A percentile compares a stretch with the other conserved stretches of the same genome.
phyloP scores from a whole-genome alignment of 2,329 filamentous ascomycete genomes.

The Cladosporium sp. region DNA sequence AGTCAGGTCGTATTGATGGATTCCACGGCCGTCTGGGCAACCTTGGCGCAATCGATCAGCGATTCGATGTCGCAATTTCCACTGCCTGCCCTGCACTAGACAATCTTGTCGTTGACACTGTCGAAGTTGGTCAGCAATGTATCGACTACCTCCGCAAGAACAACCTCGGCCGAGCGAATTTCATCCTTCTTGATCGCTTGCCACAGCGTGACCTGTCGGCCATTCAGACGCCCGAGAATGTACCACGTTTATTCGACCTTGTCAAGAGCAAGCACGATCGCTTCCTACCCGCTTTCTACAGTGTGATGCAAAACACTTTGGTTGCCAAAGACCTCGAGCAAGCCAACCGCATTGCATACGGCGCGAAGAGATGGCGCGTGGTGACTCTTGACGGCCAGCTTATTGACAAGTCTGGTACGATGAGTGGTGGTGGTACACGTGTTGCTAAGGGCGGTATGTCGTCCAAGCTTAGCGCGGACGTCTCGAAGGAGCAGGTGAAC shows the following conservation, averaged over 20 bases:
- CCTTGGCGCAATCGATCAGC: constrained; percentile 86
- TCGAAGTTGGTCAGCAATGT: constrained; percentile 95
- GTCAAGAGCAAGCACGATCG: constrained; percentile 84
- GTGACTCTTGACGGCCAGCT: constrained; percentile 93
- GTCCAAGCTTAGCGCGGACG: constrained; percentile 85
- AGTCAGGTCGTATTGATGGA: constrained; percentile 93
- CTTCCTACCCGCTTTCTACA: constrained; percentile 90
- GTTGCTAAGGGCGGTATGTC: constrained; percentile 95
- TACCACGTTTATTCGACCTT: constrained; percentile 88
- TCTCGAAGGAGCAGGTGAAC: constrained; percentile 80
- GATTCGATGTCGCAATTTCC: constrained; percentile 97
- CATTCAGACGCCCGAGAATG: constrained; percentile 87
- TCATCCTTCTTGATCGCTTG: constrained; percentile 90
- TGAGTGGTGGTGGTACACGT: constrained; percentile 93
- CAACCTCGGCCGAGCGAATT: constrained; percentile 92
- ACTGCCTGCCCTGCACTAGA: constrained; percentile 89
- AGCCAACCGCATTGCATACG: constrained; percentile 95
- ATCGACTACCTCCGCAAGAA: constrained; percentile 98
- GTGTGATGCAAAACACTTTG: constrained; percentile 89
- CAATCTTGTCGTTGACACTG: constrained; percentile 95
- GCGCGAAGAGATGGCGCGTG: constrained; percentile 89
- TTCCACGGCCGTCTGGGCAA: constrained; percentile 96
- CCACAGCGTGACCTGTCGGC: constrained; percentile 72
- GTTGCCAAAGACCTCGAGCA: constrained; percentile 93
- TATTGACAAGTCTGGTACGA: constrained; percentile 97